Evolutionary conservation across 2,329 filamentous ascomycete species (phyloP).

Genomic region (Coleophoma cylindrospora): DNA sequence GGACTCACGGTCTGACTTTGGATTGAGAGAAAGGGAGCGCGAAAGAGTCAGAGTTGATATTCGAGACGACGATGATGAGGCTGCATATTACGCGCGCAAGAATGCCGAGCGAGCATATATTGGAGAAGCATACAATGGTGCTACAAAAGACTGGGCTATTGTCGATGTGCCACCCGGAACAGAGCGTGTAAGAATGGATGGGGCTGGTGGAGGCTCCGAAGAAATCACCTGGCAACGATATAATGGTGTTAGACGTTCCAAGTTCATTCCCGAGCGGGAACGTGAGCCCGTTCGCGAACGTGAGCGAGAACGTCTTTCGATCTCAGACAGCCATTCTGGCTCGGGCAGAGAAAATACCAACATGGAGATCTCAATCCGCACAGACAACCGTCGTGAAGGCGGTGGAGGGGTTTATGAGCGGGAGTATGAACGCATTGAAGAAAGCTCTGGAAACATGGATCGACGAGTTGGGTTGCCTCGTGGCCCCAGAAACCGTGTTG

Average conservation of each 20-base stretch:
- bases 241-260: conserved; percentile 69
- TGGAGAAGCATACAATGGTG: conserved; percentile 70
- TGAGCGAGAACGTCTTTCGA: conserved; percentile 5
- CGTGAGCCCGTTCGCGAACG: conserved; percentile 27
- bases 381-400: not conserved
- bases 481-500: conserved; percentile 12
- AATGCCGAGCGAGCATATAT: conserved; percentile 62
- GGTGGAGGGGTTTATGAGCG: conserved; percentile 19
- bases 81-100: conserved; percentile 62
- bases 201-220: conserved; percentile 66
- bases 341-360: conserved; percentile 14
- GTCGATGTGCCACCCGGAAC: conserved; percentile 82
- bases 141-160: conserved; percentile 73
- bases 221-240: conserved; percentile 78
- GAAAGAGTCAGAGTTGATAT: conserved; percentile 17
- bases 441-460: conserved; percentile 42
- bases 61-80: conserved; percentile 39
- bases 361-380: conserved; percentile 23
- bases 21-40: conserved; percentile 20
- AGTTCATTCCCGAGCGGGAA: conserved; percentile 67
- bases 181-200: conserved; percentile 77
- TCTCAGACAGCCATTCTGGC: conserved; percentile 12
- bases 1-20: conserved; percentile 10
- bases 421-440: conserved; percentile 43
- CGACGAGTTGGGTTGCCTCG: conserved; percentile 32